Evolutionary conservation across 1,139 yeast genomes (phyloP).

Genomic region (Debaryomycetaceae sp.): DNA sequence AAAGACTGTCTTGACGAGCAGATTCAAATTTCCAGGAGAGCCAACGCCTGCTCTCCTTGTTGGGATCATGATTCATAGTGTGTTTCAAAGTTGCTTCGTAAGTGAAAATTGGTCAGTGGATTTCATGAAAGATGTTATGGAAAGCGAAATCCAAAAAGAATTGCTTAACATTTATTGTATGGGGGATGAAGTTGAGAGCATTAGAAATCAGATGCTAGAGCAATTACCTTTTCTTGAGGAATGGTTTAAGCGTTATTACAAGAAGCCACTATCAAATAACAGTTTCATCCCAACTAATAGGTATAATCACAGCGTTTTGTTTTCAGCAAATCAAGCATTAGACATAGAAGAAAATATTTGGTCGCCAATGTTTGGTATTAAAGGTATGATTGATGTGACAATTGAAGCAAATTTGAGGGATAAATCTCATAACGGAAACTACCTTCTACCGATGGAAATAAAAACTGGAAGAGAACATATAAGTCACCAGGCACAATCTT

Average conservation of each 20-base stretch:
- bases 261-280: slow-evolving; percentile 18
- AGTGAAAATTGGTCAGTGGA: slow-evolving; percentile 39
- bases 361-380: slow-evolving; percentile 90
- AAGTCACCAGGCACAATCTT: slow-evolving; percentile 82
- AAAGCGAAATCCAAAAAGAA: slow-evolving; percentile 39
- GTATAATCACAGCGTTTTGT: slow-evolving; percentile 30
- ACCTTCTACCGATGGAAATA: slow-evolving; percentile 77
- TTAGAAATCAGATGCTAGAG: slow-evolving; percentile 36
- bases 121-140: slow-evolving; percentile 45
- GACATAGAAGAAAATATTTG: slow-evolving; percentile 89
- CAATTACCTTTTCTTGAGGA: slow-evolving; percentile 57
- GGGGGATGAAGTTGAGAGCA: slow-evolving; percentile 46
- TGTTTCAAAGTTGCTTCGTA: slow-evolving; percentile 68
- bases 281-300: slow-evolving; percentile 37
- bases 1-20: slow-evolving; percentile 57
- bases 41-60: slow-evolving; percentile 59
- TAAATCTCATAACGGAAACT: slow-evolving; percentile 28
- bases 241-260: slow-evolving; percentile 58
- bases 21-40: slow-evolving; percentile 55
- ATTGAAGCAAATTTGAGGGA: slow-evolving; percentile 53
- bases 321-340: slow-evolving; percentile 61
- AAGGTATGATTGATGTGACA: slow-evolving; percentile 89
- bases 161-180: slow-evolving; percentile 57
- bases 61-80: slow-evolving; percentile 76
- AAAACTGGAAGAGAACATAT: slow-evolving; percentile 75